Conservation (phyloP, 768 basidiomycete species). For the Calocybe gangraenosa region DNA sequence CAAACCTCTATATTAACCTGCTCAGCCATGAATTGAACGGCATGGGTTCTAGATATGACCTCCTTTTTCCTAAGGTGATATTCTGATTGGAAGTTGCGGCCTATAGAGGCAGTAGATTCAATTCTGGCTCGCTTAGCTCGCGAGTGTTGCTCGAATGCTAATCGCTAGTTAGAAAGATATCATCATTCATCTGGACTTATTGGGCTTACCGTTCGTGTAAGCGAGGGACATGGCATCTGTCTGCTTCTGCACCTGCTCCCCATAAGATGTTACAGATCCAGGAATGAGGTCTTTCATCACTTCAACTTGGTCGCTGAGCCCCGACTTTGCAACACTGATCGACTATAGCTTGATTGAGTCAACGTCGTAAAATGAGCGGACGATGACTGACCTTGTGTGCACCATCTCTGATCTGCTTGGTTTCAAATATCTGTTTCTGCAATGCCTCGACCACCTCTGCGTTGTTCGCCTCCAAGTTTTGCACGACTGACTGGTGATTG, state of each 20-base stretch:
- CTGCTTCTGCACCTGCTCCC: slow-evolving; percentile 47
- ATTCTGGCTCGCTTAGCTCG: slow-evolving; percentile 66
- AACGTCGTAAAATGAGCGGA: not conserved
- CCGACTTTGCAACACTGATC: slow-evolving; percentile 32
- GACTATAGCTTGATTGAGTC: slow-evolving; percentile 29
- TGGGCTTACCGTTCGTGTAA: slow-evolving; percentile 38
- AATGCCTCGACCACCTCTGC: slow-evolving; percentile 36
- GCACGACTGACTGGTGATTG: slow-evolving; percentile 45
- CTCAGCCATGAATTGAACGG: slow-evolving; percentile 19
- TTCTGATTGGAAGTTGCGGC: slow-evolving; percentile 45
- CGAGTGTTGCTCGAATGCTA: slow-evolving; percentile 59
- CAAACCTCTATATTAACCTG: slow-evolving; percentile 52
- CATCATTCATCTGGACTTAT: not conserved
- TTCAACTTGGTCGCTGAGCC: slow-evolving; percentile 37
- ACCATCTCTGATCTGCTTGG: slow-evolving; percentile 52
- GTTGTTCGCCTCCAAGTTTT: slow-evolving; percentile 36
- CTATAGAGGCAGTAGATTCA: slow-evolving; percentile 51
- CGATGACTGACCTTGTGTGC: slow-evolving; percentile 47
- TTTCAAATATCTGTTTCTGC: slow-evolving; percentile 43
- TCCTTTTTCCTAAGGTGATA: slow-evolving; percentile 48
- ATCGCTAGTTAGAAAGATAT: not conserved
- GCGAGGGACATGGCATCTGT: slow-evolving; percentile 39
- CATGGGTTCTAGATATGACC: slow-evolving; percentile 45
- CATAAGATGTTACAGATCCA: slow-evolving; percentile 46
- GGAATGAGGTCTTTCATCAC: slow-evolving; percentile 41